phyloP scores from a whole-genome alignment of 2,329 filamentous ascomycete species.

The Dothideomycetes sp. region DNA sequence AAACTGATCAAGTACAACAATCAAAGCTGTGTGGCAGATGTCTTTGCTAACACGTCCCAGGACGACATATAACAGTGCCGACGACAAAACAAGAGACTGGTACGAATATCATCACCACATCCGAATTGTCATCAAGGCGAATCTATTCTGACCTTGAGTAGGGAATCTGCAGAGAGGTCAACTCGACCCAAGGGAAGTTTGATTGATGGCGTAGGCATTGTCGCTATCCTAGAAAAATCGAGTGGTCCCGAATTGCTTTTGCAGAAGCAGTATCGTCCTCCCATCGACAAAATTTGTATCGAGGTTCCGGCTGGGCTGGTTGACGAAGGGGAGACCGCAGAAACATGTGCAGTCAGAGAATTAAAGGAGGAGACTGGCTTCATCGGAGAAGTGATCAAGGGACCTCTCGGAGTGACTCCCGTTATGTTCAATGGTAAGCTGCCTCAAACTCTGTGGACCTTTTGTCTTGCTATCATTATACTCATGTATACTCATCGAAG shows the following conservation, averaged over 20 bases:
- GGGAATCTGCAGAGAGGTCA: slow-evolving; percentile 42
- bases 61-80: slow-evolving; percentile 38
- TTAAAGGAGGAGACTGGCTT: slow-evolving; percentile 55
- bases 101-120: neutral
- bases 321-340: slow-evolving; percentile 47
- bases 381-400: slow-evolving; percentile 37
- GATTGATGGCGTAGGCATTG: slow-evolving; percentile 52
- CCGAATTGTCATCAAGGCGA: neutral
- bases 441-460: too few relatives aligned
- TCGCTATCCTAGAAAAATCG: slow-evolving; percentile 44
- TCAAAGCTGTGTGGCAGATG: neutral
- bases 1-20: slow-evolving; percentile 29
- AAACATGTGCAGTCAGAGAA: slow-evolving; percentile 49
- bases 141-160: slow-evolving; percentile 23
- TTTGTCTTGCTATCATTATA: slow-evolving; percentile 17
- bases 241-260: slow-evolving; percentile 42
- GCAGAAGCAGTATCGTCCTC: slow-evolving; percentile 46
- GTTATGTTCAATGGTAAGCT: slow-evolving; percentile 37
- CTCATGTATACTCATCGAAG: slow-evolving; percentile 43
- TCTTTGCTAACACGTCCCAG: slow-evolving; percentile 16
- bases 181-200: slow-evolving; percentile 44
- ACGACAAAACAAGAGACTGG: slow-evolving; percentile 13
- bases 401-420: slow-evolving; percentile 22
- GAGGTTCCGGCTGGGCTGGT: slow-evolving; percentile 54
- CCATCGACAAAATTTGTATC: slow-evolving; percentile 48